Evolutionary conservation across 208 protist genomes (phyloP), one percentile per base, ranked within the genome.

Genomic region (Leishmania lainsoni): DNA sequence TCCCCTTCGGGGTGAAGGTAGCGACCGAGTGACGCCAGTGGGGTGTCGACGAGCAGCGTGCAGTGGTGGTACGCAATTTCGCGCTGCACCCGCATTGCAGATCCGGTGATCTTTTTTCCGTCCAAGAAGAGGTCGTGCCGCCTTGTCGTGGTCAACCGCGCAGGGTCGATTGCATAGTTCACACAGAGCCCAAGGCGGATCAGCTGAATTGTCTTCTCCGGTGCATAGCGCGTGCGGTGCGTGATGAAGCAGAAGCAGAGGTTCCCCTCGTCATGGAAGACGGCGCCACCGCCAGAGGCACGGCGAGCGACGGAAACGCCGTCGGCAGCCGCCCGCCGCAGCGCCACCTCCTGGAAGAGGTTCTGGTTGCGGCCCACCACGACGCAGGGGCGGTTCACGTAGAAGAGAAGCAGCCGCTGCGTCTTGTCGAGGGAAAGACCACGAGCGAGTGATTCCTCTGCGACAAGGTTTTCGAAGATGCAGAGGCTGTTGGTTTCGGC

Each of bases 321-420:
- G 42, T 96, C 91, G 0, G 66, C 69, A 1, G 75, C 73, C 0
- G 88, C 83, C 3, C 82, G 78, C 1, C 87, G 87, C 49, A 97
- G 65, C 58, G 90, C 54, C 20, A 95, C 90, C 79, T 98, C 93
- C 12, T 86, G 79, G 45, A 93, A 89, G 16, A 90, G 80, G 78
- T 97, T 96, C 63, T 98, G 95, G 75, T 98, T 98, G 8, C 93
- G 78, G 0, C 95, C 95, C 45, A 98, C 80, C 20, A 98, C 95
- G 3, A 97, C 91, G 76, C 95, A 98, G 0, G 95, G 93, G 3
- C 66, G 52, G 76, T 96, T 97, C n/a, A 89, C 72, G 87, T 98
- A 97, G 65, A 94, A 72, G 39, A 97, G 86, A 17, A 95, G 75
- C 56, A 94, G 72, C 16, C 71, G 77, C 79, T 93, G 77, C 6